A percentile compares a stretch with the other conserved stretches of the same genome.
phyloP scores from a whole-genome alignment of 257 asterid genomes.

The Forsythia viridissima region DNA sequence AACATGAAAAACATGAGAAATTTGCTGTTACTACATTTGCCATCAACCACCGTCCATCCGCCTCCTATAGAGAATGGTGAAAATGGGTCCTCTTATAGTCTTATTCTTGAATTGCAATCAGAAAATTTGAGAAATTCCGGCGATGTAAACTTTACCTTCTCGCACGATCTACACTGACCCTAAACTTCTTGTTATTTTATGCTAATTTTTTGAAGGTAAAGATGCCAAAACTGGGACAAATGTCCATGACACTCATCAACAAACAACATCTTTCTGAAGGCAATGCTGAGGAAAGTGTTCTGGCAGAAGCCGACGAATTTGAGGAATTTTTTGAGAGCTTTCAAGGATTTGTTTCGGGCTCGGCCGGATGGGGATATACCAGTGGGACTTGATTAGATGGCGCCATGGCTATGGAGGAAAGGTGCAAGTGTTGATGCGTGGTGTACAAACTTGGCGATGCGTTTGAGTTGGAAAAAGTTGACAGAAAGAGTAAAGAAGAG shows the following conservation, averaged over 20 bases:
- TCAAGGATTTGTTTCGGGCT: constrained; percentile 44
- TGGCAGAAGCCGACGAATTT: constrained; percentile 68
- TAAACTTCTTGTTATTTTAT: constrained; percentile 31
- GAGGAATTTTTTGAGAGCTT: constrained; percentile 50
- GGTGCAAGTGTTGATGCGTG: neutral
- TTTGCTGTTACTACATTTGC: too few relatives aligned
- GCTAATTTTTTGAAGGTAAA: constrained; percentile 57
- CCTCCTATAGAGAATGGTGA: too few relatives aligned
- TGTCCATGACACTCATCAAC: constrained; percentile 69
- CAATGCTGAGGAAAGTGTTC: constrained; percentile 35
- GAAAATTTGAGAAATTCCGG: too few relatives aligned
- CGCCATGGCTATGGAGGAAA: neutral
- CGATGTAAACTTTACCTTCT: neutral
- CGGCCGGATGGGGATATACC: constrained; percentile 12
- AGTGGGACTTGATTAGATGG: constrained; percentile 37
- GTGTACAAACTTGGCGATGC: neutral
- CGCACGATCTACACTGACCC: too few relatives aligned
- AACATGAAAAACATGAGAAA: too few relatives aligned
- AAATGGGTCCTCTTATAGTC: too few relatives aligned
- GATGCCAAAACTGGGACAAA: constrained; percentile 52
- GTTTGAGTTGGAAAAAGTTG: too few relatives aligned
- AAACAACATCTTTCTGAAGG: constrained; percentile 61
- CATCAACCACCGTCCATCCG: too few relatives aligned
- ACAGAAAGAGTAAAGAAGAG: too few relatives aligned
- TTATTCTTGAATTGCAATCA: too few relatives aligned